These are phyloP conservation scores for Gossypium longicalyx DNA, from an alignment of 345 rosid species.

Conservation along the genomic window DNA sequence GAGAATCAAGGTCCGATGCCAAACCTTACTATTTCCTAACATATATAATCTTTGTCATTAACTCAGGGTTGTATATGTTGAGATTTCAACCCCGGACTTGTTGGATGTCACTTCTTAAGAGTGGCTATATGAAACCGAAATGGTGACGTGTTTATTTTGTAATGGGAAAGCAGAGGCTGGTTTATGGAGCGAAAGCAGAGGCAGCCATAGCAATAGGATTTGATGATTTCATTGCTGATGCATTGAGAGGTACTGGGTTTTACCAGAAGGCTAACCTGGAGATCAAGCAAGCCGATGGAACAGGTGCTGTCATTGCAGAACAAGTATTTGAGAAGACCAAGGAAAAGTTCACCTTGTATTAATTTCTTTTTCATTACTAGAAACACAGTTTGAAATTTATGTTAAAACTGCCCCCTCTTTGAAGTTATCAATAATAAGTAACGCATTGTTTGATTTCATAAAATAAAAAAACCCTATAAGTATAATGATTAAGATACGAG, in stretches of 20 bases:
- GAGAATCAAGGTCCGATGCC: slow-evolving; percentile 49
- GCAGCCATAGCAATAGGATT: slow-evolving; percentile 84
- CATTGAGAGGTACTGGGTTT: slow-evolving; percentile 58
- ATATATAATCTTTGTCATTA: background rate
- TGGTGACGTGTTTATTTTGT: background rate
- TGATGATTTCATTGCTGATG: slow-evolving; percentile 83
- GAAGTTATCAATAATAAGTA: background rate
- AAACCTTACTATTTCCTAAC: background rate
- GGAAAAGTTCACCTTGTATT: slow-evolving; percentile 73
- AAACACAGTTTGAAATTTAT: background rate
- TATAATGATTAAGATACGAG: no score
- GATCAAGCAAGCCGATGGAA: slow-evolving; percentile 78
- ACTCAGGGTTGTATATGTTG: no score
- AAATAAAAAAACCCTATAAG: background rate
- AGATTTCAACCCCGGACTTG: no score
- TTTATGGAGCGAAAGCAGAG: slow-evolving; percentile 81
- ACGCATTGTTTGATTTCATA: slow-evolving; percentile 6
- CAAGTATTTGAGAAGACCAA: slow-evolving; percentile 88
- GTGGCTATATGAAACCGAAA: no score
- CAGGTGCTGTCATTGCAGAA: slow-evolving; percentile 68
- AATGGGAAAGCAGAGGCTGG: slow-evolving; percentile 44
- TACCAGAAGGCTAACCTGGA: slow-evolving; percentile 69
- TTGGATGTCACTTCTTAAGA: no score
- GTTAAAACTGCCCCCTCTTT: background rate
- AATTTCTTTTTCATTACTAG: slow-evolving; percentile 14